Evolutionary conservation across 768 basidiomycete genomes (phyloP).

Genomic region (Tubosaeta sp.): DNA sequence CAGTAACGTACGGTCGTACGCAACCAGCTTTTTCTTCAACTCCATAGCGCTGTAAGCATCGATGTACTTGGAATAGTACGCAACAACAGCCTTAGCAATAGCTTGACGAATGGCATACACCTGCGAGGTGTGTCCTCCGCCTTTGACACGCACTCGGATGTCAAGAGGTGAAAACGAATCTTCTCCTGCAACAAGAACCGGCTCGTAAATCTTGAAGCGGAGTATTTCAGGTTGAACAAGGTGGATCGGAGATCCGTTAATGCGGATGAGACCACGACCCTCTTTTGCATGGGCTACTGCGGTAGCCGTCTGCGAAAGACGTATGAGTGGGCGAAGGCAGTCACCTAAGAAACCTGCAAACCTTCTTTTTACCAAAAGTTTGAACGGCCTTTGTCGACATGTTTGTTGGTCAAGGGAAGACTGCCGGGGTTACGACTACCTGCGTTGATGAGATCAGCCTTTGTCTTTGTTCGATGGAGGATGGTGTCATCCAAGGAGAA

Average conservation of each 20-base stretch:
- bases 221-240: constrained; percentile 94
- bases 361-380: constrained; percentile 99
- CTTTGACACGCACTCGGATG: constrained; percentile 96
- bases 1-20: constrained; percentile 87
- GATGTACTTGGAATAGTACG: constrained; percentile 98
- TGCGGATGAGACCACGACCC: constrained; percentile 92
- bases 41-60: constrained; percentile 97
- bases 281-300: constrained; percentile 97
- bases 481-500: constrained; percentile 34
- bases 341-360: constrained; percentile 27
- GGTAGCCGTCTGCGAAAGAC: constrained; percentile 75
- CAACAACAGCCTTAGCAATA: constrained; percentile 95
- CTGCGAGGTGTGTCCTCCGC: constrained; percentile 99
- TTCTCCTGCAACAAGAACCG: constrained; percentile 89
- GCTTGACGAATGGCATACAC: constrained; percentile 99
- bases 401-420: constrained; percentile 30
- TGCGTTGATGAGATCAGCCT: constrained; percentile 21
- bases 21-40: constrained; percentile 95
- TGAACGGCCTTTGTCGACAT: constrained; percentile 93
- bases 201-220: constrained; percentile 97
- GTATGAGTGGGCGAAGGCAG: constrained; percentile 1
- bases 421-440: constrained; percentile 15
- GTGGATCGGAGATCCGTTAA: constrained; percentile 95
- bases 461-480: background rate
- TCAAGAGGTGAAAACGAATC: constrained; percentile 85